Evolutionary conservation across 805 yeast genomes (phyloP).

Genomic region (Jamesozyma piceae): DNA sequence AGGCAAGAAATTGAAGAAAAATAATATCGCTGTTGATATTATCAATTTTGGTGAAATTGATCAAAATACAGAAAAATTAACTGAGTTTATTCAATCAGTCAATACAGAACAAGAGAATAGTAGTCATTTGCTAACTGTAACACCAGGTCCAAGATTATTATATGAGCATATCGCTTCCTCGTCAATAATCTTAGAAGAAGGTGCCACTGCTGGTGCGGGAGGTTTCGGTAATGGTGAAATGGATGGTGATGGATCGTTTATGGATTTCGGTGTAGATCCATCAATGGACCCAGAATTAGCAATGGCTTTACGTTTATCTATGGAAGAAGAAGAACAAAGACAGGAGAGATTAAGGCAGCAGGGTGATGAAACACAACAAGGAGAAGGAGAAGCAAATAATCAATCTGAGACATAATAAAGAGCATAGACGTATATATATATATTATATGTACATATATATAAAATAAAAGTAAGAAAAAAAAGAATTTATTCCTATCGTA

Average conservation of each 20-base stretch:
- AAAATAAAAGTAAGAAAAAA: too few species aligned
- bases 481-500: too few species aligned
- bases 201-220: constrained; percentile 33
- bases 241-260: constrained; percentile 42
- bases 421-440: neutral
- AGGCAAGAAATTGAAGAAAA: constrained; percentile 89
- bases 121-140: constrained; percentile 74
- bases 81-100: constrained; percentile 63
- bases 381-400: neutral
- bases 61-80: constrained; percentile 66
- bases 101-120: constrained; percentile 55
- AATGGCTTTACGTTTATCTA: constrained; percentile 82
- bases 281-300: constrained; percentile 96
- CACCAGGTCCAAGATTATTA: constrained; percentile 79
- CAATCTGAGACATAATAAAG: constrained; percentile 4
- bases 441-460: too few species aligned
- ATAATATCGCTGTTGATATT: constrained; percentile 80
- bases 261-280: constrained; percentile 72
- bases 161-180: constrained; percentile 75
- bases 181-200: constrained; percentile 62
- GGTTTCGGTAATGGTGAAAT: constrained; percentile 37
- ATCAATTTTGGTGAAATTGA: constrained; percentile 87
- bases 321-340: constrained; percentile 90
- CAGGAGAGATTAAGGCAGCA: constrained; percentile 61
- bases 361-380: constrained; percentile 13